Percentiles rank a stretch among this genome's conserved stretches.
Evolutionary conservation across 2,329 filamentous ascomycete species (phyloP).

Genomic region (Aspergillus sp.): DNA sequence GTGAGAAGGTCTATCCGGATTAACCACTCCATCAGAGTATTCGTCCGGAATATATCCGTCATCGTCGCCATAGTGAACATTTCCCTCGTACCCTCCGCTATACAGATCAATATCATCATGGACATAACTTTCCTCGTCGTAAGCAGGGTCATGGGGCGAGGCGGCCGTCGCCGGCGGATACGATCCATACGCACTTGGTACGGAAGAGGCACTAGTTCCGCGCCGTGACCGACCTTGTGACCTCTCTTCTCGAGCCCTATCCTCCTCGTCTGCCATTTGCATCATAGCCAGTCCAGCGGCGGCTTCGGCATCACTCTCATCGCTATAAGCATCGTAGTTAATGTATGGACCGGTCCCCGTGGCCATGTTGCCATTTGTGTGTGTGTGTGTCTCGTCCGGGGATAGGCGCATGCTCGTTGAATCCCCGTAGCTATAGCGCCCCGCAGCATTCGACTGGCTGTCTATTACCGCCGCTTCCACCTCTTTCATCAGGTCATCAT

Average conservation of each 20-base stretch:
- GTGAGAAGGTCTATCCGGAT: constrained; percentile 9
- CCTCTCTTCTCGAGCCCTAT: constrained; percentile 46
- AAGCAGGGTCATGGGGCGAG: constrained; percentile 24
- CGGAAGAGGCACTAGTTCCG: constrained; percentile 42
- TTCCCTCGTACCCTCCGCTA: constrained; percentile 60
- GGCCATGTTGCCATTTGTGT: constrained; percentile 40
- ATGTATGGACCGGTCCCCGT: constrained; percentile 37
- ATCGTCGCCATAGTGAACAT: constrained; percentile 52
- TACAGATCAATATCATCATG: constrained; percentile 64
- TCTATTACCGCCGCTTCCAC: constrained; percentile 46
- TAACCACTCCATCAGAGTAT: constrained; percentile 9
- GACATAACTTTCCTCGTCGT: constrained; percentile 61
- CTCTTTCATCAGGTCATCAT: constrained; percentile 50
- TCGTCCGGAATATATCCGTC: constrained; percentile 18
- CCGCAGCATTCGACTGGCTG: constrained; percentile 13
- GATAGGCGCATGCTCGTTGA: constrained; percentile 21
- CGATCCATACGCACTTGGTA: constrained; percentile 31
- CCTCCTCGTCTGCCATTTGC: constrained; percentile 70
- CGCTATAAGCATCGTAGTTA: constrained; percentile 44
- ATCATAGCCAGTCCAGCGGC: constrained; percentile 75
- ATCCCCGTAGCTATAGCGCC: constrained; percentile 17
- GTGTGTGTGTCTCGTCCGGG: constrained; percentile 36
- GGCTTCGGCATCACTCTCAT: constrained; percentile 83
- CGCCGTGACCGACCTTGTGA: constrained; percentile 48
- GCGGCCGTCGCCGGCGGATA: constrained; percentile 31